These are phyloP conservation scores for Salix arbutifolia DNA, from an alignment of 345 rosid species.

Conservation along the genomic window DNA sequence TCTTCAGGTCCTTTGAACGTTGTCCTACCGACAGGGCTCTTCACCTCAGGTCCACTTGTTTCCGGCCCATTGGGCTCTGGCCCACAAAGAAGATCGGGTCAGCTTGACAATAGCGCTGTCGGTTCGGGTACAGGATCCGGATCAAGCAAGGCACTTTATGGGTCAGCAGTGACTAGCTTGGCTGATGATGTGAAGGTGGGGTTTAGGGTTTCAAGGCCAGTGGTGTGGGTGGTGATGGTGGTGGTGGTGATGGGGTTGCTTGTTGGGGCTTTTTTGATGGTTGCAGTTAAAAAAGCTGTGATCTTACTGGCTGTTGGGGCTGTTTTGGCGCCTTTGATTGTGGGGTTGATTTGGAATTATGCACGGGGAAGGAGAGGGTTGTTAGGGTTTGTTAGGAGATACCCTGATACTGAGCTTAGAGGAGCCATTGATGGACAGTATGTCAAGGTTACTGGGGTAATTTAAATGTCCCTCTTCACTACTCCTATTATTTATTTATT, in stretches of 20 bases:
- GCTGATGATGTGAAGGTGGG: conserved; percentile 64
- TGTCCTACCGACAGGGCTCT: conserved; percentile 82
- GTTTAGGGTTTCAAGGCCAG: conserved; percentile 67
- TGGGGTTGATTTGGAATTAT: conserved; percentile 65
- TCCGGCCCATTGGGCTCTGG: conserved; percentile 27
- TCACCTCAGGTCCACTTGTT: conserved; percentile 74
- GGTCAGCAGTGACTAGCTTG: conserved; percentile 72
- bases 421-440: conserved; percentile 89
- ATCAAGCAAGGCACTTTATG: conserved; percentile 56
- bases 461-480: not conserved
- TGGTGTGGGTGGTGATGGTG: conserved; percentile 65
- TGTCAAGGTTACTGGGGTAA: conserved; percentile 95
- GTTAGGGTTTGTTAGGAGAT: conserved; percentile 52
- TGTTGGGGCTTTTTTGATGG: conserved; percentile 69
- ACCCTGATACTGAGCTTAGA: conserved; percentile 87
- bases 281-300: conserved; percentile 69
- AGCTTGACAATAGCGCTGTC: conserved; percentile 33
- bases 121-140: conserved; percentile 22
- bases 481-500: not conserved
- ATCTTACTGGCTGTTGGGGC: conserved; percentile 65
- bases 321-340: conserved; percentile 42
- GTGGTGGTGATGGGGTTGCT: conserved; percentile 57
- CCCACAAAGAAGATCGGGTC: conserved; percentile 65
- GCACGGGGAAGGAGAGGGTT: conserved; percentile 68
- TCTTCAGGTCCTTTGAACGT: conserved; percentile 66